Evolutionary conservation across 345 rosid genomes (phyloP).

Genomic region (Citrus hindsii): DNA sequence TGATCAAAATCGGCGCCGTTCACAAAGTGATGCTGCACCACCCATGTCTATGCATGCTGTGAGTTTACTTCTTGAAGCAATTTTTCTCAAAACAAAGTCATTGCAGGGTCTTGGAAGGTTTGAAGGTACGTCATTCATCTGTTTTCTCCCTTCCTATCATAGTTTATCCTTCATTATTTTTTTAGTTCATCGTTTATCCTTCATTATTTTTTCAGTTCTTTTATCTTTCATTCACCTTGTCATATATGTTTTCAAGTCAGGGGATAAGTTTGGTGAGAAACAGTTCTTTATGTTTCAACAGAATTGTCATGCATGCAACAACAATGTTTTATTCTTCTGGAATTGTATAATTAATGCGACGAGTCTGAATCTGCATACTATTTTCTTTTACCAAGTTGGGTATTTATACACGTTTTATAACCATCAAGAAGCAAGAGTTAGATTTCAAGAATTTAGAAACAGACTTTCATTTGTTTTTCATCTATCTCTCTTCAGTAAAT

Average conservation of each 20-base stretch:
- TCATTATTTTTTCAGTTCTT: not conserved
- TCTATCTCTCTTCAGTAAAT: not conserved
- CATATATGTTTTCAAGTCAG: not conserved
- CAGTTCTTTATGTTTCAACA: not conserved
- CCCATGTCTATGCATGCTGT: constrained; percentile 70
- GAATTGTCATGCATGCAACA: not conserved
- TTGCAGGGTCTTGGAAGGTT: constrained; percentile 59
- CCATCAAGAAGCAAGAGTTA: not conserved
- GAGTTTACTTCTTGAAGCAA: constrained; percentile 59
- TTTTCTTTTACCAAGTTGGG: not conserved
- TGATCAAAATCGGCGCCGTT: constrained; percentile 38
- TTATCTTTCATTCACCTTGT: not conserved
- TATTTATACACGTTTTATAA: not conserved
- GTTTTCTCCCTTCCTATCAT: not conserved
- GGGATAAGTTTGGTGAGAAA: not conserved
- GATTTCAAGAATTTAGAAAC: not conserved
- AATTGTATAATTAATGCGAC: not conserved
- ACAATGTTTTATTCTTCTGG: not conserved
- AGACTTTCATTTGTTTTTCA: not conserved
- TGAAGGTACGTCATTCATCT: constrained; percentile 36
- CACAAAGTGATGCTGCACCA: constrained; percentile 39
- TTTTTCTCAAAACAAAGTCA: constrained; percentile 65
- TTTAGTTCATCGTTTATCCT: not conserved
- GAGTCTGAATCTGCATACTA: not conserved
- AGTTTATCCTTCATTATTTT: not conserved